These are phyloP conservation scores for Plasmodium blacklocki DNA, from an alignment of 169 alveolate genomes.

Conservation along the genomic window DNA sequence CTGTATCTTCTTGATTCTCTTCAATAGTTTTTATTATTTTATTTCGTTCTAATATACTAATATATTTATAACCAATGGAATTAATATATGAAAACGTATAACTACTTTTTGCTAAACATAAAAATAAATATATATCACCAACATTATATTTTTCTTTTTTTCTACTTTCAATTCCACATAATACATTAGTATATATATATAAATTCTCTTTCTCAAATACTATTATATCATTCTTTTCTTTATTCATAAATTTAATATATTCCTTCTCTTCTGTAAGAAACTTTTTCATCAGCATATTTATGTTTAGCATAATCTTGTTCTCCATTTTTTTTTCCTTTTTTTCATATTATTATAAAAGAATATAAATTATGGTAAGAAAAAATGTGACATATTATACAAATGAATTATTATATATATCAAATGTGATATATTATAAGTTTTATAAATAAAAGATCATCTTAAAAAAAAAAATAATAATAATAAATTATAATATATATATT, in stretches of 20 bases:
- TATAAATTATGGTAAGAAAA: not conserved
- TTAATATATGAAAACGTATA: conserved; percentile 83
- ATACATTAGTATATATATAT: conserved; percentile 43
- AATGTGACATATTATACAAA: too few species aligned
- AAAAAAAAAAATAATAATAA: too few species aligned
- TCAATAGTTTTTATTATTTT: conserved; percentile 80
- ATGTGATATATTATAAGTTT: too few species aligned
- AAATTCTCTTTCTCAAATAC: conserved; percentile 66
- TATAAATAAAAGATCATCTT: too few species aligned
- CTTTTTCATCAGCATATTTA: conserved; percentile 47
- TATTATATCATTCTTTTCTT: conserved; percentile 55
- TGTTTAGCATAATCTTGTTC: conserved; percentile 28
- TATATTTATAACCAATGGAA: conserved; percentile 84
- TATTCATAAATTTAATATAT: conserved; percentile 37
- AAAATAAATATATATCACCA: conserved; percentile 63
- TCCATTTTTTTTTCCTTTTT: conserved; percentile 1
- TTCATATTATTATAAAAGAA: conserved; percentile 2
- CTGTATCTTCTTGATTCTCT: conserved; percentile 66
- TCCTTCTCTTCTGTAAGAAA: conserved; percentile 52
- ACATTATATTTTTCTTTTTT: conserved; percentile 65
- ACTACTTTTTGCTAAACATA: conserved; percentile 75
- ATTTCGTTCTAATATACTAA: conserved; percentile 83
- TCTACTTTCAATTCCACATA: conserved; percentile 76
- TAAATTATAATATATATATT: too few species aligned
- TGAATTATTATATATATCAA: too few species aligned